A percentile compares a stretch with the other conserved stretches of the same genome.
These are phyloP conservation scores for Fusarium citri DNA, from an alignment of 2,329 filamentous ascomycete species.

Conservation along the genomic window DNA sequence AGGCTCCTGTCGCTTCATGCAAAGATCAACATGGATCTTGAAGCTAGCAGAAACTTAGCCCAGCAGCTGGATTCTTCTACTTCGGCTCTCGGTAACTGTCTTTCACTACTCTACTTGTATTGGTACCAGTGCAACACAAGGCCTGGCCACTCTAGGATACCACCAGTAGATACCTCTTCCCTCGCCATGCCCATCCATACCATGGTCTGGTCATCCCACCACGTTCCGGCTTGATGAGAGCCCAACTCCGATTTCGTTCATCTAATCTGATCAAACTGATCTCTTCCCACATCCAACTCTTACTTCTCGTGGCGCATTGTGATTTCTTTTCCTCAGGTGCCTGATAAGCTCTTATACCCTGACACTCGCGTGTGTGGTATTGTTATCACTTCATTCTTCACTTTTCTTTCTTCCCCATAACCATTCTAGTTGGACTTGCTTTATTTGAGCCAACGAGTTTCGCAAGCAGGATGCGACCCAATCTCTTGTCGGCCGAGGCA, in stretches of 20 bases:
- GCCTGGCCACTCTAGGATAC: constrained; percentile 1
- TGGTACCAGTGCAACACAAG: constrained; percentile 13
- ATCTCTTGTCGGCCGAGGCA: constrained; percentile 23
- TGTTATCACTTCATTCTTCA: background rate
- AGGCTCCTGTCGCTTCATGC: constrained; percentile 3
- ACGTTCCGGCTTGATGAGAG: background rate
- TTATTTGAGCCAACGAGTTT: constrained; percentile 12
- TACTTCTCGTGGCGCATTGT: background rate
- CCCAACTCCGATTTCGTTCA: constrained; percentile 4
- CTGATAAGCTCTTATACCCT: constrained; percentile 14
- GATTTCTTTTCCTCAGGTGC: background rate
- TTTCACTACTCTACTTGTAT: constrained; percentile 3
- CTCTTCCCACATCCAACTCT: constrained; percentile 10
- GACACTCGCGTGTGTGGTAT: background rate
- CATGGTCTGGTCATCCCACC: constrained; percentile 23
- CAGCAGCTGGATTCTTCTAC: background rate
- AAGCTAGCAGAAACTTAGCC: background rate
- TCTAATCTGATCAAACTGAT: constrained; percentile 31
- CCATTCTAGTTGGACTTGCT: constrained; percentile 1
- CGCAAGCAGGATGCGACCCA: constrained; percentile 34
- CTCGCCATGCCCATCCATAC: constrained; percentile 1
- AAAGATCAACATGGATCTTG: constrained; percentile 14
- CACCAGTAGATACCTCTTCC: constrained; percentile 4
- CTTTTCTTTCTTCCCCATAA: background rate
- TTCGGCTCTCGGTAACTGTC: constrained; percentile 20